Base-by-base conservation (phyloP, 2,329 filamentous ascomycete species). In the Sporothrix brunneoviolacea region DNA sequence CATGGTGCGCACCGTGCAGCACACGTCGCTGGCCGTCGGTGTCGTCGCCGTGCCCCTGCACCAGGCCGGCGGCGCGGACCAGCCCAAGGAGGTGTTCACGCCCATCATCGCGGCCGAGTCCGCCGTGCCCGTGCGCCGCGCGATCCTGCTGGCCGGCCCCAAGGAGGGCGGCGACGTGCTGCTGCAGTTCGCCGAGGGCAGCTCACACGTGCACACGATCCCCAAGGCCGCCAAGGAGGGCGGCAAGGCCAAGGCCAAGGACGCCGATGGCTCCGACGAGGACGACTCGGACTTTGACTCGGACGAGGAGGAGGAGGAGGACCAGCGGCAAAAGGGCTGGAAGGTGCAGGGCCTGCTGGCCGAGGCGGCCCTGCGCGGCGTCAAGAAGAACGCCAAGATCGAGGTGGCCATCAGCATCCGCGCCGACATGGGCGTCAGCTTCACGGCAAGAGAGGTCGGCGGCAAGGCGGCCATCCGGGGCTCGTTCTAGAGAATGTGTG, bases 321-420 rank as follows among this genome's bases (percentile, higher is more conserved):
- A 96, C 72, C 78, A 83, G 62, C 79, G 91, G 57, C 87, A 95
- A 71, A 90, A 93, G 77, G 75, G 93, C 53, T 96, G 90, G 89
- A 95, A 95, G 77, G 79, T 89, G 42, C 87, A 88, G 60, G 82
- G 77, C 57, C 75, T 84, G 27, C 80, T 98, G 54, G 91, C 90
- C 54, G 93, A 98, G 74, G 85, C 88, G 10, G 86, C 85, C 28
- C 72, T 98, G 65, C 86, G 80, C 68, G 88, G 77, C 53, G 80
- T 94, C 60, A 91, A 91, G 82, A 90, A 91, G 73, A 86, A 82
- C 53, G 80, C 81, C 62, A 95, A 95, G 76, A 82, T 98, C 58
- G 93, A 98, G 76, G 83, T 97, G 49, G 94, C 89, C 65, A 80
- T 97, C 62, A 95, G 91, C 67, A 85, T 97, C 57, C 80, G 78